Evolutionary conservation across 2,329 filamentous ascomycete genomes (phyloP).

Genomic region (Exophiala alcalophila): DNA sequence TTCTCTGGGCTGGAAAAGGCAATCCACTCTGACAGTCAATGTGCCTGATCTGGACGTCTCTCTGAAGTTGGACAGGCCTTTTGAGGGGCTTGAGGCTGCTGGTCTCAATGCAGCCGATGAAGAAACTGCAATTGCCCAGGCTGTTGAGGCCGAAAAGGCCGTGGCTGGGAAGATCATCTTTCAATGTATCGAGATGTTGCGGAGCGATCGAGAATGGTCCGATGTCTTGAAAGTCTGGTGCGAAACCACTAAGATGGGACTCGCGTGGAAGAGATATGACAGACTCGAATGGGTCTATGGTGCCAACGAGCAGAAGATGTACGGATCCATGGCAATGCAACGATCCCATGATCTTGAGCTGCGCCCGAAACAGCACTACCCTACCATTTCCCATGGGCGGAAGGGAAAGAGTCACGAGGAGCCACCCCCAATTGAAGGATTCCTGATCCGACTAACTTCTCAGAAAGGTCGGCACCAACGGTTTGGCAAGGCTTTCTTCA

Average conservation of each 20-base stretch:
- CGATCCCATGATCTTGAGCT: conserved; percentile 65
- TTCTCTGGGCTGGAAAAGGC: conserved; percentile 57
- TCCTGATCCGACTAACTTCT: conserved; percentile 62
- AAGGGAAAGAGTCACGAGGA: conserved; percentile 48
- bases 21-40: conserved; percentile 57
- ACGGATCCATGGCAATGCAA: conserved; percentile 65
- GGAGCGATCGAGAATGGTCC: conserved; percentile 56
- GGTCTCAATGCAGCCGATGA: conserved; percentile 37
- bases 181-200: conserved; percentile 58
- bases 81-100: conserved; percentile 50
- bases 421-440: conserved; percentile 63
- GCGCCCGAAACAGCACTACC: conserved; percentile 63
- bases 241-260: conserved; percentile 57
- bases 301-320: conserved; percentile 65
- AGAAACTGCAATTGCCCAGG: conserved; percentile 39
- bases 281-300: conserved; percentile 67
- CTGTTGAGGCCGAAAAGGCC: conserved; percentile 49
- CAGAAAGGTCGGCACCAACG: conserved; percentile 59
- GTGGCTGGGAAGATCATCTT: conserved; percentile 57
- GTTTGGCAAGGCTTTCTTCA: conserved; percentile 61
- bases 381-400: conserved; percentile 46
- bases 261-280: conserved; percentile 68
- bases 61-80: conserved; percentile 59
- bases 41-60: conserved; percentile 62
- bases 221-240: conserved; percentile 60